Evolutionary conservation across 2,329 filamentous ascomycete genomes (phyloP).

Genomic region (Fusarium pseudoanthophilum): DNA sequence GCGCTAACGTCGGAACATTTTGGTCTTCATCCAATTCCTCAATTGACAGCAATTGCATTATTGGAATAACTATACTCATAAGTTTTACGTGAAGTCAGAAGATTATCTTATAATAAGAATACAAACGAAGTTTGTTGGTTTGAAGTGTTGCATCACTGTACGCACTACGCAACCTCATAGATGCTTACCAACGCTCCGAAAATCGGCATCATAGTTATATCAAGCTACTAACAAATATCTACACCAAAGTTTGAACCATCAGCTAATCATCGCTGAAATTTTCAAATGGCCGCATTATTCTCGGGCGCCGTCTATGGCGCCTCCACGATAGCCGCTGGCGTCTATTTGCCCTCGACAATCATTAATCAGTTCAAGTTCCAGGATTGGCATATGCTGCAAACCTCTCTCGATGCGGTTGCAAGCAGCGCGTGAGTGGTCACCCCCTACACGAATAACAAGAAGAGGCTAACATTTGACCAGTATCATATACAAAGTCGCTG

Average conservation of each 20-base stretch:
- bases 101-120: not conserved
- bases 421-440: slow-evolving; percentile 65
- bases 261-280: not conserved
- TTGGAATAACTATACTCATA: too few relatives aligned
- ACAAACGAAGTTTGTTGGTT: not conserved
- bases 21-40: not conserved
- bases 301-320: slow-evolving; percentile 71
- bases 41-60: not conserved
- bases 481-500: slow-evolving; percentile 57
- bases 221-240: not conserved
- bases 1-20: not conserved
- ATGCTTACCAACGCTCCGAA: slow-evolving; percentile 14
- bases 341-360: slow-evolving; percentile 69
- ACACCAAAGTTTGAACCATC: not conserved
- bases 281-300: slow-evolving; percentile 50
- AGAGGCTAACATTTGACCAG: slow-evolving; percentile 44
- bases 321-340: slow-evolving; percentile 68
- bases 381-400: slow-evolving; percentile 74
- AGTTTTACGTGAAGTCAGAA: rapidly evolving
- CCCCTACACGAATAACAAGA: rapidly evolving
- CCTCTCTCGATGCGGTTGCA: slow-evolving; percentile 71
- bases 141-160: not conserved
- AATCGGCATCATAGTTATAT: slow-evolving; percentile 3
- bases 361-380: slow-evolving; percentile 68
- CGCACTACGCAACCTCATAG: not conserved